These are phyloP conservation scores for Haplosporangium gracile DNA, from an alignment of 192 early-diverging fungal species.

Conservation along the genomic window DNA sequence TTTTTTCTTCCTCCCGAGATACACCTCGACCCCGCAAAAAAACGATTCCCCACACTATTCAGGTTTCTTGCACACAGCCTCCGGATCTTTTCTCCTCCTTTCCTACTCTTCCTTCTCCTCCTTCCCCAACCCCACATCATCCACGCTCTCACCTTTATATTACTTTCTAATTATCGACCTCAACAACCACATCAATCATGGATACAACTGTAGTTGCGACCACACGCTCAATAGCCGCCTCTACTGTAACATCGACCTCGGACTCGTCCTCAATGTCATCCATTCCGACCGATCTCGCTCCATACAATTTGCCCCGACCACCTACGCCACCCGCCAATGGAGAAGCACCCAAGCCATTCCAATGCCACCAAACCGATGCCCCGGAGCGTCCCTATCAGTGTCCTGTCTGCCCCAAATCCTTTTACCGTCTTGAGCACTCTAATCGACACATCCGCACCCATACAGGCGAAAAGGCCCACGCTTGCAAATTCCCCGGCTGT, in stretches of 20 bases:
- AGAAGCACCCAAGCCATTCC: constrained; percentile 50
- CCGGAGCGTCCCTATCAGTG: constrained; percentile 78
- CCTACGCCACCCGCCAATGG: constrained; percentile 37
- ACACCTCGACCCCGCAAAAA: constrained; percentile 26
- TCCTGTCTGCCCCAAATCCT: constrained; percentile 79
- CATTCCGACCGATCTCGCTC: constrained; percentile 5
- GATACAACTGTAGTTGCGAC: constrained; percentile 10
- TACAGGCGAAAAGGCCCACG: constrained; percentile 88
- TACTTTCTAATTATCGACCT: not conserved
- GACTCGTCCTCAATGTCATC: constrained; percentile 4
- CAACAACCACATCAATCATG: not conserved
- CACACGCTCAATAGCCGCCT: constrained; percentile 1
- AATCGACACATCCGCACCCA: constrained; percentile 89
- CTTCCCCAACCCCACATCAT: not conserved
- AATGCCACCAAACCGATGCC: constrained; percentile 48
- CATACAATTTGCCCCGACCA: constrained; percentile 29
- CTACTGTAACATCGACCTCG: not conserved
- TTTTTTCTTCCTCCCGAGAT: not conserved
- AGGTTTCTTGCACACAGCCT: constrained; percentile 21
- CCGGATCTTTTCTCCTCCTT: constrained; percentile 19
- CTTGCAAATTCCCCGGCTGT: constrained; percentile 81
- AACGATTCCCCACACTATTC: constrained; percentile 15
- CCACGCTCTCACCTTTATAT: not conserved
- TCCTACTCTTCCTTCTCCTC: not conserved
- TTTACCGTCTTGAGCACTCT: constrained; percentile 83